Evolutionary conservation across 169 alveolate genomes (phyloP), one percentile per base, ranked within the genome.

Genomic region (Cryptosporidium ryanae): DNA sequence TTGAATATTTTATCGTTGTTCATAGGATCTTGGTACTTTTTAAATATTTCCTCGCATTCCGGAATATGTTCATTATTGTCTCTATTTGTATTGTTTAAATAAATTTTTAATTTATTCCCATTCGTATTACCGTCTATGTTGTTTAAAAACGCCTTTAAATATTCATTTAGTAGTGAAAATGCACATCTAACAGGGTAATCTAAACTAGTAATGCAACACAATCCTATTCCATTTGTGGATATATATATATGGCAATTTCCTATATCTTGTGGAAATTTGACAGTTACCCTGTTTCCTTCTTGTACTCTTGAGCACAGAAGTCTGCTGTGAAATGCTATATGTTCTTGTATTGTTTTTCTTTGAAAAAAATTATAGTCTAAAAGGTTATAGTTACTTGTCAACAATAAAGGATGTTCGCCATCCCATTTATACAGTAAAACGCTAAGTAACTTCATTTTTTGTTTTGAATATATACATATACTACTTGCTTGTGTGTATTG

Each of bases 1-100:
- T 95, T 94, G 63, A 94, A 90, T 2, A 97, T 68, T 59, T 95
- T 95, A 87, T 97, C 99, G 10, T 97, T 98, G 65, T 97, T 97
- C 29, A 93, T 91, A 5, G 98, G 98, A 91, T 97, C 96, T 82
- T 97, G 95, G 90, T 96, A 97, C 32, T 90, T 92, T 65, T 92
- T 93, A 67, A 97, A 59, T 65, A 93, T 68, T 64, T 93, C 96
- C 4, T 91, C 94, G 18, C 96, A 92, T 81, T 93, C 96, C 1
- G 93, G 93, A 23, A 81, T 82, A 29, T 93, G 82, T 84, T 94
- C 98, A 44, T 89, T 90, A 55, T 81, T 67, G 68, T 90, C 94
- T 50, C 82, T 55, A 59, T 50, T 63, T 21, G 65, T 34, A 13
- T 59, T 29, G 4, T 21, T 21, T 43, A 70, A 84, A 54, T 90